These are phyloP conservation scores for Excoecaria agallocha DNA, from an alignment of 345 rosid species.

Conservation along the genomic window DNA sequence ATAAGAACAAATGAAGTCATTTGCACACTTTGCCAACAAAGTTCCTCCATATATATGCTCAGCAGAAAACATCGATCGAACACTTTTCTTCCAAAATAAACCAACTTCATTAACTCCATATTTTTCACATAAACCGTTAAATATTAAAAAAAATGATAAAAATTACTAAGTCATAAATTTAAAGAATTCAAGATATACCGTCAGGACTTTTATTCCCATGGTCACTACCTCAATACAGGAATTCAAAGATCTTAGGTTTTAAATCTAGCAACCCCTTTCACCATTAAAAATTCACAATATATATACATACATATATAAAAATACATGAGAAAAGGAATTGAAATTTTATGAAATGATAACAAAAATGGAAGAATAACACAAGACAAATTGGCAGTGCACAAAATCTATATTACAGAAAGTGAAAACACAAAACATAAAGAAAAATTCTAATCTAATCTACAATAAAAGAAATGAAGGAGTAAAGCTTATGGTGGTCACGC, in stretches of 20 bases:
- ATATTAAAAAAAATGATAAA: not conserved
- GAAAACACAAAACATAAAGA: too few relatives aligned
- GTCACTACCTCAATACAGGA: not conserved
- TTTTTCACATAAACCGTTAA: not conserved
- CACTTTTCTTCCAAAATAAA: constrained; percentile 69
- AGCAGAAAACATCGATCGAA: constrained; percentile 89
- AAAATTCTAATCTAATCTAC: too few relatives aligned
- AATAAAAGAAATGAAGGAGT: too few relatives aligned
- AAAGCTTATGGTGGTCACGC: too few relatives aligned
- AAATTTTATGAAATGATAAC: too few relatives aligned
- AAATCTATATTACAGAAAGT: too few relatives aligned
- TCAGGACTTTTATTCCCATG: not conserved
- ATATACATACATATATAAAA: too few relatives aligned
- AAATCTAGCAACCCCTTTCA: not conserved
- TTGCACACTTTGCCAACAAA: constrained; percentile 93
- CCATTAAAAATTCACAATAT: not conserved
- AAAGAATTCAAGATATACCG: not conserved
- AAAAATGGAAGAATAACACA: too few relatives aligned
- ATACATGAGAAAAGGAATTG: too few relatives aligned
- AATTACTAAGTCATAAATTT: constrained; percentile 2
- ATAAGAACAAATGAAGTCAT: constrained; percentile 95
- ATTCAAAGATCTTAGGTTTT: not conserved
- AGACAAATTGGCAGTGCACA: too few relatives aligned
- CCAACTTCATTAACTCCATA: constrained; percentile 23
- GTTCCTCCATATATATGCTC: constrained; percentile 92